Evolutionary conservation across 495 filamentous ascomycete genomes (phyloP).

Genomic region (Annulohypoxylon maeteangense): DNA sequence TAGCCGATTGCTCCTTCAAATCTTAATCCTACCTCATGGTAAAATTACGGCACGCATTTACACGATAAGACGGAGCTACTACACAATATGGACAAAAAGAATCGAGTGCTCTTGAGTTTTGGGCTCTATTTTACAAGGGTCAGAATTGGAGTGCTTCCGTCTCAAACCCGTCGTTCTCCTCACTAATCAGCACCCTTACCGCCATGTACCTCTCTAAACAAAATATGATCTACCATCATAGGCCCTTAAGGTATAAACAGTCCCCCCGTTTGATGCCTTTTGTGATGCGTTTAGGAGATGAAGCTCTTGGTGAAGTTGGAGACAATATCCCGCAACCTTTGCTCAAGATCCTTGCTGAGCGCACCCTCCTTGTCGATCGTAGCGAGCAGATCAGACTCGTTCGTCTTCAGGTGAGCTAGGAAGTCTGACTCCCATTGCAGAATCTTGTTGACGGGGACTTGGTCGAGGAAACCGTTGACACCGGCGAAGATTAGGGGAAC

Average conservation of each 20-base stretch:
- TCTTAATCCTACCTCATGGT: constrained; percentile 1
- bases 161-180: constrained; percentile 50
- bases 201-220: constrained; percentile 54
- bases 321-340: constrained; percentile 82
- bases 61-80: background rate
- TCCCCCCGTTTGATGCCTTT: constrained; percentile 47
- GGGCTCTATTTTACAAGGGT: constrained; percentile 59
- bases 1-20: constrained; percentile 12
- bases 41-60: background rate
- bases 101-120: constrained; percentile 61
- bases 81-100: constrained; percentile 49
- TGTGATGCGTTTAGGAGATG: constrained; percentile 57
- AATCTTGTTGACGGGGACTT: constrained; percentile 85
- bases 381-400: constrained; percentile 82
- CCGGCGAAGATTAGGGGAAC: constrained; percentile 99
- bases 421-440: constrained; percentile 93
- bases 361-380: constrained; percentile 96
- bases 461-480: constrained; percentile 96
- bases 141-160: constrained; percentile 52
- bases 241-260: constrained; percentile 62
- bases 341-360: constrained; percentile 94
- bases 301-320: constrained; percentile 93
- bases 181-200: constrained; percentile 54
- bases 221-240: constrained; percentile 53
- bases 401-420: constrained; percentile 88